A percentile compares a stretch with the other conserved stretches of the same genome.
Conservation (phyloP, 192 early-diverging fungal species). For the Cetraspora pellucida region DNA sequence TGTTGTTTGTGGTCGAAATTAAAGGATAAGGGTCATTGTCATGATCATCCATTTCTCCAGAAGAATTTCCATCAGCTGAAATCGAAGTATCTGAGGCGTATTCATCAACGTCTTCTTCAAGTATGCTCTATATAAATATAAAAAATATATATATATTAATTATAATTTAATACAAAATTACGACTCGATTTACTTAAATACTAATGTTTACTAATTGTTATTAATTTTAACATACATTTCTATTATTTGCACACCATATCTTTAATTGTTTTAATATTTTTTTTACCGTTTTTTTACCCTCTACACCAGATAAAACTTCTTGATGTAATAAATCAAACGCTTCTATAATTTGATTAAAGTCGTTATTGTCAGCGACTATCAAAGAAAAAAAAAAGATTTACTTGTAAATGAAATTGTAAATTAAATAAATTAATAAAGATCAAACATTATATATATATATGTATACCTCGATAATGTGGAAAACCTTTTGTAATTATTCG, state of each 20-base stretch:
- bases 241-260: conserved; percentile 8
- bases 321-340: conserved; percentile 15
- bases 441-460: background rate
- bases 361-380: conserved; percentile 26
- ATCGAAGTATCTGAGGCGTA: conserved; percentile 19
- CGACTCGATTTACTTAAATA: background rate
- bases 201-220: background rate
- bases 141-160: background rate
- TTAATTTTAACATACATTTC: background rate
- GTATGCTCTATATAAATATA: background rate
- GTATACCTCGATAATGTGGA: conserved; percentile 28
- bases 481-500: conserved; percentile 28
- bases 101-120: conserved; percentile 21
- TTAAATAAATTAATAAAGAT: background rate
- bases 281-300: conserved; percentile 35
- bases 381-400: background rate
- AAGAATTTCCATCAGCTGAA: conserved; percentile 17
- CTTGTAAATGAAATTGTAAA: background rate
- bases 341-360: conserved; percentile 19
- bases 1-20: background rate
- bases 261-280: conserved; percentile 34
- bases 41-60: conserved; percentile 15
- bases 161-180: background rate
- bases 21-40: conserved; percentile 9
- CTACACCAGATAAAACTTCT: conserved; percentile 14